Percentiles rank a stretch among this genome's conserved stretches.
These are phyloP conservation scores for Chaetomium globosum DNA, from an alignment of 2,329 filamentous ascomycete genomes.

Conservation along the genomic window DNA sequence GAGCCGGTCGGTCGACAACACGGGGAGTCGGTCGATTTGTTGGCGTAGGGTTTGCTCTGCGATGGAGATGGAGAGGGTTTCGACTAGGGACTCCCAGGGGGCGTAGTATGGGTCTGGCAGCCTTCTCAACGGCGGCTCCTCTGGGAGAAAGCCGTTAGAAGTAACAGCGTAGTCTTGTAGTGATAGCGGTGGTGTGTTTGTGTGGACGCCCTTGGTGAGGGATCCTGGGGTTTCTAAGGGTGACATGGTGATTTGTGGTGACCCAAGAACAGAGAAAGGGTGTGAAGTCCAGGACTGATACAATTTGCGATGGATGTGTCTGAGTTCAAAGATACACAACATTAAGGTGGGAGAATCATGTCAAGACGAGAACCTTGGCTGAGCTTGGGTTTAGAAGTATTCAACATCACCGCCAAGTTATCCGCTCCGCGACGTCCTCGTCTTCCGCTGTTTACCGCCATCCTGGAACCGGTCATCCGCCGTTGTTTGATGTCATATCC, in stretches of 20 bases:
- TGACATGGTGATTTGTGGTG: constrained; percentile 25
- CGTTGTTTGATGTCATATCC: constrained; percentile 22
- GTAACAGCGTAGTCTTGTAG: constrained; percentile 31
- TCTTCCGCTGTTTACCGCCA: constrained; percentile 19
- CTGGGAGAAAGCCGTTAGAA: constrained; percentile 74
- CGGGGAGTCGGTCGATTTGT: constrained; percentile 65
- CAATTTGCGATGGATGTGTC: neutral
- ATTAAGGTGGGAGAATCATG: neutral
- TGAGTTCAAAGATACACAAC: neutral
- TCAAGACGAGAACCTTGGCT: neutral
- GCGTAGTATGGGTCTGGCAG: constrained; percentile 74
- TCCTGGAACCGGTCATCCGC: constrained; percentile 1
- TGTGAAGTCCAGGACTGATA: neutral
- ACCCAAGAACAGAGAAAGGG: no score
- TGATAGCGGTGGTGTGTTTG: neutral
- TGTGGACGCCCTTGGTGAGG: neutral
- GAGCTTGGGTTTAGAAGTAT: neutral
- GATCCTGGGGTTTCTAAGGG: constrained; percentile 26
- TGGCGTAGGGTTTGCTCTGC: constrained; percentile 64
- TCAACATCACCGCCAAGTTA: neutral
- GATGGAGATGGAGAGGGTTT: constrained; percentile 68
- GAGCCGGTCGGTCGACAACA: constrained; percentile 68
- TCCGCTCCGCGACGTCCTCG: constrained; percentile 17
- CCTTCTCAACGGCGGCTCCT: constrained; percentile 64
- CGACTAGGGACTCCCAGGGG: constrained; percentile 74